These are phyloP conservation scores for Mesembryanthemum crystallinum DNA, from an alignment of 148 eudicot species.

Conservation along the genomic window DNA sequence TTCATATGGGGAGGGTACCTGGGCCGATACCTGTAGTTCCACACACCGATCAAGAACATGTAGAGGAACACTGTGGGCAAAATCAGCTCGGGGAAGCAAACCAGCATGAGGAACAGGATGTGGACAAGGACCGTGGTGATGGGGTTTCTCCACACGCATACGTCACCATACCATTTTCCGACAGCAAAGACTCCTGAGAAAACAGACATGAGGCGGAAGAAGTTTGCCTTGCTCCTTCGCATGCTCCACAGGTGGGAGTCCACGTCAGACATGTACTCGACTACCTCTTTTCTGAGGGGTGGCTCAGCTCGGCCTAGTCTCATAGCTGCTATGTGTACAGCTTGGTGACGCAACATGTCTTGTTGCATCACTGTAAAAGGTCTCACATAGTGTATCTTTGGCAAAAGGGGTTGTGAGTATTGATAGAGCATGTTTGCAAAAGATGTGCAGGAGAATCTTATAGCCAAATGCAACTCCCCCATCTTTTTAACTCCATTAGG, in stretches of 20 bases:
- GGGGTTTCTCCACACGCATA: slow-evolving; percentile 91
- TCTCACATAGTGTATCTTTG: slow-evolving; percentile 91
- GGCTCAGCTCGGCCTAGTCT: slow-evolving; percentile 92
- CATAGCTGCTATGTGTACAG: slow-evolving; percentile 80
- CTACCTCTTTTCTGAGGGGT: slow-evolving; percentile 80
- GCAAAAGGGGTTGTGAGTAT: slow-evolving; percentile 74
- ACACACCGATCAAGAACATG: slow-evolving; percentile 89
- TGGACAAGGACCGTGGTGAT: slow-evolving; percentile 88
- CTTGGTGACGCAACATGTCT: slow-evolving; percentile 92
- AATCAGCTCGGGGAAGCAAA: slow-evolving; percentile 85
- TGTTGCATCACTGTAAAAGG: slow-evolving; percentile 83
- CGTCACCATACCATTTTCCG: slow-evolving; percentile 77
- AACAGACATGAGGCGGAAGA: slow-evolving; percentile 77
- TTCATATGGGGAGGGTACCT: slow-evolving; percentile 98
- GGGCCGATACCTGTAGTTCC: slow-evolving; percentile 90
- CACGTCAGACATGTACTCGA: slow-evolving; percentile 93
- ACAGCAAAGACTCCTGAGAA: slow-evolving; percentile 77
- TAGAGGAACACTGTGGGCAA: slow-evolving; percentile 81
- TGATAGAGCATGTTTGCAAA: slow-evolving; percentile 82
- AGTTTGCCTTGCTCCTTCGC: slow-evolving; percentile 94
- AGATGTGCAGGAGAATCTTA: slow-evolving; percentile 83
- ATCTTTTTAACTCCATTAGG: slow-evolving; percentile 91
- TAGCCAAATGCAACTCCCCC: slow-evolving; percentile 89
- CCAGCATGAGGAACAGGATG: slow-evolving; percentile 76
- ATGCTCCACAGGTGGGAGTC: slow-evolving; percentile 97